Percentiles rank a stretch among this genome's conserved stretches.
phyloP scores from a whole-genome alignment of 129 eudicot species.

The Centrapalus pauciflorus region DNA sequence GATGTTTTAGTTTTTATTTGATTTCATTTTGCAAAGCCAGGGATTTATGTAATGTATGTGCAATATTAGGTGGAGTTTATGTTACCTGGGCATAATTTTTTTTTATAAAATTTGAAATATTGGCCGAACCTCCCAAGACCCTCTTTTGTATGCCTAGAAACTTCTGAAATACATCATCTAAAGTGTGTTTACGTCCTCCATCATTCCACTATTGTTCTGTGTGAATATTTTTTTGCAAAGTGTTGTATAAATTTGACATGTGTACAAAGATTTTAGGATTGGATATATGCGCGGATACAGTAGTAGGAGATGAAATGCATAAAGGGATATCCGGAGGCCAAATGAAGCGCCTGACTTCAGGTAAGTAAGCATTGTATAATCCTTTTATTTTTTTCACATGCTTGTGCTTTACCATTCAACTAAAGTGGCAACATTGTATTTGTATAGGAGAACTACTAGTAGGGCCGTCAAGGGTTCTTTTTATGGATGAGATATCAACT shows the following conservation, averaged over 20 bases:
- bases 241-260: conserved; percentile 34
- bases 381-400: neutral
- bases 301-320: conserved; percentile 92
- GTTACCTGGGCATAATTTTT: too few relatives aligned
- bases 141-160: too few relatives aligned
- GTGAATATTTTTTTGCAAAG: neutral
- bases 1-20: too few relatives aligned
- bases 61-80: too few relatives aligned
- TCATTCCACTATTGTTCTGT: too few relatives aligned
- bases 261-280: conserved; percentile 77
- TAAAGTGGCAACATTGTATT: neutral
- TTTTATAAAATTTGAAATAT: too few relatives aligned
- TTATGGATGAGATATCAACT: conserved; percentile 94
- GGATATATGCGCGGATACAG: conserved; percentile 81
- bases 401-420: conserved; percentile 5
- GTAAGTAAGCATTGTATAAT: conserved; percentile 18
- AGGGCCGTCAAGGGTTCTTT: conserved; percentile 68
- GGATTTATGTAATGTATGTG: too few relatives aligned
- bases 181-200: too few relatives aligned
- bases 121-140: too few relatives aligned
- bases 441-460: conserved; percentile 73
- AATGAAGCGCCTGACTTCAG: conserved; percentile 84
- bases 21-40: too few relatives aligned
- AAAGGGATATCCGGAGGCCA: conserved; percentile 98
- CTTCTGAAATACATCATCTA: too few relatives aligned